A percentile compares a stretch with the other conserved stretches of the same genome.
phyloP scores from a whole-genome alignment of 352 stramenopile species.

The Salisapilia sapeloensis region DNA sequence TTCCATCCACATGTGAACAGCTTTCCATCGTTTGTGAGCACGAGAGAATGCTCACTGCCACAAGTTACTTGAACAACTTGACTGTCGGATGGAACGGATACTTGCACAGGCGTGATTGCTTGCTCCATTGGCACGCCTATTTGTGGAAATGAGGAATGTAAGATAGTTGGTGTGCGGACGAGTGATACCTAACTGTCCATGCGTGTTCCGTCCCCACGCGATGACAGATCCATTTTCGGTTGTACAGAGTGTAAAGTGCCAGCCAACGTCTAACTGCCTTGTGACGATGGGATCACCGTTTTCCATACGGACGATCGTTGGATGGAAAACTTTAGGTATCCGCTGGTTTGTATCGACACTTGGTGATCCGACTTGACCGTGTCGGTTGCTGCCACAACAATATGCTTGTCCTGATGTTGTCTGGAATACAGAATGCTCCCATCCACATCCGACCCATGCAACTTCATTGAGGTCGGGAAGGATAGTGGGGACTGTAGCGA shows the following conservation, averaged over 20 bases:
- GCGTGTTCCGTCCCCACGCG: conserved; percentile 59
- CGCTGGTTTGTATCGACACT: not conserved
- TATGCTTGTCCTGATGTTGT: conserved; percentile 14
- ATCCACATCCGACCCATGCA: conserved; percentile 41
- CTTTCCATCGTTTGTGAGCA: conserved; percentile 23
- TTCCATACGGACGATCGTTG: conserved; percentile 4
- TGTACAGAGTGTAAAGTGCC: conserved; percentile 60
- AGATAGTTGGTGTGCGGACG: no score
- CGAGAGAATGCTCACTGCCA: conserved; percentile 56
- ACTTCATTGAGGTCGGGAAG: conserved; percentile 11
- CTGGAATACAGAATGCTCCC: conserved; percentile 63
- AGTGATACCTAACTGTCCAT: conserved; percentile 46
- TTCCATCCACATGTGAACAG: conserved; percentile 70
- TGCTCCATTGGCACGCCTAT: no score
- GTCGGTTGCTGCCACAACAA: conserved; percentile 56
- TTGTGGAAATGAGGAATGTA: no score
- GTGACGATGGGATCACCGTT: conserved; percentile 6
- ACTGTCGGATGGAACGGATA: conserved; percentile 6
- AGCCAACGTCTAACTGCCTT: conserved; percentile 35
- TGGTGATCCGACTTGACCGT: conserved; percentile 42
- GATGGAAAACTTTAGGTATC: conserved; percentile 9
- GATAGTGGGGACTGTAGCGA: conserved; percentile 8
- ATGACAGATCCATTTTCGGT: conserved; percentile 11
- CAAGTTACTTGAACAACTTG: conserved; percentile 30
- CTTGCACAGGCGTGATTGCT: conserved; percentile 4